Evolutionary conservation across 2,329 filamentous ascomycete genomes (phyloP).

Genomic region (Albophoma yamanashiensis): DNA sequence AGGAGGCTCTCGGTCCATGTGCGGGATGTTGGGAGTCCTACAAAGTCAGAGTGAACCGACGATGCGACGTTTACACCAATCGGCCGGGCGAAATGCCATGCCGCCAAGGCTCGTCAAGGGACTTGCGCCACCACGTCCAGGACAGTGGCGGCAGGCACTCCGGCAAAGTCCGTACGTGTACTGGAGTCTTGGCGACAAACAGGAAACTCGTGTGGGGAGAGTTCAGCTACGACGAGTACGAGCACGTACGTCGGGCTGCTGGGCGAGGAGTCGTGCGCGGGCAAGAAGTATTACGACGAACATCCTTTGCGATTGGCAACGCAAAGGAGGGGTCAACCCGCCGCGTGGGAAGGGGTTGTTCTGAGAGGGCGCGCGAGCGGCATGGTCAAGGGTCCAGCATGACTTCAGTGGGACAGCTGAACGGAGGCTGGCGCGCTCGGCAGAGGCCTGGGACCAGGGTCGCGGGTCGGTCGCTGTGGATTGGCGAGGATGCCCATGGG

Average conservation of each 20-base stretch:
- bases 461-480: neutral
- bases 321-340: neutral
- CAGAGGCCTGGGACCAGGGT: neutral
- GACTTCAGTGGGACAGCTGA: neutral
- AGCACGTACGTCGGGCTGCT: no score
- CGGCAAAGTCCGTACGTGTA: neutral
- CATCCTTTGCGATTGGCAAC: no score
- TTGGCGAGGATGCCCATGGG: constrained; percentile 4
- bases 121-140: no score
- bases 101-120: no score
- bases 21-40: neutral
- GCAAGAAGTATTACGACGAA: no score
- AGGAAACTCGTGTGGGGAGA: neutral
- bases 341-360: neutral
- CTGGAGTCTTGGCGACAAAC: neutral
- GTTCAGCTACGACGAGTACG: no score
- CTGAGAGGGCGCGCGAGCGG: neutral
- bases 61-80: no score
- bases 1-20: neutral
- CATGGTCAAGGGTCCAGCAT: neutral
- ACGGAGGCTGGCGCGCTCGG: neutral
- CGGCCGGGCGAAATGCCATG: no score
- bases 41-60: neutral
- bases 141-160: no score
- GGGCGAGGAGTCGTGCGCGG: no score